Conservation (phyloP, 2,329 filamentous ascomycete genomes). For the Rhynchosporium graminicola region DNA sequence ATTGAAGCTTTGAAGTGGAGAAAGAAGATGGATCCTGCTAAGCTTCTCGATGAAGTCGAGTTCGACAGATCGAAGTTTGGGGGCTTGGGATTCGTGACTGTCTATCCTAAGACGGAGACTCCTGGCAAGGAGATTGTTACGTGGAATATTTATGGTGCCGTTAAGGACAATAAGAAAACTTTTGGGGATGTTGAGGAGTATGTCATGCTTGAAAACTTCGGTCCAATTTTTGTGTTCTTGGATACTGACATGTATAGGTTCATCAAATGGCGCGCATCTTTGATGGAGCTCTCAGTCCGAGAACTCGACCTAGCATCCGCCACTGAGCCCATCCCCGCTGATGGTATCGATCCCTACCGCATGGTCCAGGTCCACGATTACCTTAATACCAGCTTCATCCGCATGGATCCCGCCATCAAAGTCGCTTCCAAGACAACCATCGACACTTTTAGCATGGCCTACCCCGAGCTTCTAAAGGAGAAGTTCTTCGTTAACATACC, state of each 20-base stretch:
- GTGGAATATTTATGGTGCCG: constrained; percentile 91
- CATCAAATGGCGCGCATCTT: constrained; percentile 82
- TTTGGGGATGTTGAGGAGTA: constrained; percentile 83
- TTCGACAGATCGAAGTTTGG: constrained; percentile 73
- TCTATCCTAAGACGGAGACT: constrained; percentile 58
- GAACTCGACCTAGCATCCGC: constrained; percentile 71
- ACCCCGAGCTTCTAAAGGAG: constrained; percentile 84
- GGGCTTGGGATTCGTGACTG: constrained; percentile 78
- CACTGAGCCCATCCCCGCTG: constrained; percentile 62
- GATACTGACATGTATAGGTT: constrained; percentile 57
- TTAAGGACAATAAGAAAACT: constrained; percentile 77
- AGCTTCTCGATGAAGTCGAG: constrained; percentile 59
- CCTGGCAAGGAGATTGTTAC: constrained; percentile 67
- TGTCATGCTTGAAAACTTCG: constrained; percentile 37
- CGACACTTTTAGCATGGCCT: constrained; percentile 75
- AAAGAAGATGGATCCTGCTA: constrained; percentile 70
- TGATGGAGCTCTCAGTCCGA: constrained; percentile 84
- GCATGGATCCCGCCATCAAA: constrained; percentile 75
- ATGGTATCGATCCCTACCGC: constrained; percentile 77
- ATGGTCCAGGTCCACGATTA: constrained; percentile 96
- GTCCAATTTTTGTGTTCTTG: neutral
- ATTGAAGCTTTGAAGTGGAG: constrained; percentile 80
- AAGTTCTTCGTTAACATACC: constrained; percentile 97
- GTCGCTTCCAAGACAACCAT: constrained; percentile 79
- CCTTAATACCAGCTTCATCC: constrained; percentile 81